phyloP scores from a whole-genome alignment of 1,284 basidiomycete species.

The Naganishia cerealis region DNA sequence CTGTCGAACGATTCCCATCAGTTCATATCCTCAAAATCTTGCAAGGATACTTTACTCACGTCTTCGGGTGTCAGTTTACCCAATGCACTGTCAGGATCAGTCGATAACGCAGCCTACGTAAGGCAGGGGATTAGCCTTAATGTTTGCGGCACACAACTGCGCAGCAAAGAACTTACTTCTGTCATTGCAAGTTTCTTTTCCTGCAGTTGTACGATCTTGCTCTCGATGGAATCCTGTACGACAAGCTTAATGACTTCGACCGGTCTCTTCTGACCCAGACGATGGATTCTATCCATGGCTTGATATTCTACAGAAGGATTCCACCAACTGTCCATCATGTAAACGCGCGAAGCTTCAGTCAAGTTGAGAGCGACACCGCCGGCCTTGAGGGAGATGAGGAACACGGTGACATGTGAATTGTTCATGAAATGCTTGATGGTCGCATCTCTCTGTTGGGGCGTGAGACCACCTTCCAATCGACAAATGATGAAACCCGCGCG shows the following conservation, averaged over 20 bases:
- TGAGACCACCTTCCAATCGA: conserved; percentile 94
- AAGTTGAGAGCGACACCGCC: conserved; percentile 89
- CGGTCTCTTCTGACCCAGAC: conserved; percentile 82
- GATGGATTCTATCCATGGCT: conserved; percentile 79
- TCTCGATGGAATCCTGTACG: conserved; percentile 94
- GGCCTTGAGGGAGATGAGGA: conserved; percentile 90
- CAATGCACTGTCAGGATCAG: conserved; percentile 63
- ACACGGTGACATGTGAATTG: conserved; percentile 90
- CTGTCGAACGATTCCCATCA: conserved; percentile 2
- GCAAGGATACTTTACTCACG: not conserved
- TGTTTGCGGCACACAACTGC: not conserved
- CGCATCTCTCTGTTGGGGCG: conserved; percentile 88
- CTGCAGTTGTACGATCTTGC: conserved; percentile 69
- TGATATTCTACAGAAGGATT: conserved; percentile 62
- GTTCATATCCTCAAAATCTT: not conserved
- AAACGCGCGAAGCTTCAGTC: conserved; percentile 84
- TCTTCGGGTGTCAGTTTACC: conserved; percentile 84
- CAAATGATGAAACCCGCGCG: conserved; percentile 87
- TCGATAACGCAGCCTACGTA: conserved; percentile 38
- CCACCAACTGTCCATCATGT: conserved; percentile 86
- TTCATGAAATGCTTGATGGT: conserved; percentile 95
- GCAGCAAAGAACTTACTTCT: conserved; percentile 27
- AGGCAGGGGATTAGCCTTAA: not conserved
- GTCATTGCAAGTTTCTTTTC: conserved; percentile 60
- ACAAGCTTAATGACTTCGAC: conserved; percentile 91